Evolutionary conservation across 2,329 filamentous ascomycete genomes (phyloP), one percentile per base, ranked within the genome.

Genomic region (Plectosphaerella sp.): DNA sequence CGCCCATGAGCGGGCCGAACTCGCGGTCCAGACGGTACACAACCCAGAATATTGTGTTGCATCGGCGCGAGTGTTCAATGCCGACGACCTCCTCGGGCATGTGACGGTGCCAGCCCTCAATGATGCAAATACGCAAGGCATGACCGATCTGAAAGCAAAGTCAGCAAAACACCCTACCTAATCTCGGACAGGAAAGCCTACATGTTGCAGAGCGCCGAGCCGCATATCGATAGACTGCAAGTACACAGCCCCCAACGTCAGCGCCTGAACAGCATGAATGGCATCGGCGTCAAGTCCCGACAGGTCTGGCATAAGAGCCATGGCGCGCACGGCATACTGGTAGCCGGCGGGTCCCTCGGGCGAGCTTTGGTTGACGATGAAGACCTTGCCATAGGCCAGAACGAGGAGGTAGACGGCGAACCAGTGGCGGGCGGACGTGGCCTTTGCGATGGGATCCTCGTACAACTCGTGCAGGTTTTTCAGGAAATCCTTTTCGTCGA

Each of bases 181-280:
- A 59, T 0, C 55, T 59, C 1, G 58, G 60, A 9, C 28, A 33
- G 28, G 28, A 12, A 33, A 3, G 8, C 28, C 28, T 12, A 33
- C 28, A 12, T 33, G 28, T 11, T 72, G 67, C 24, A 68, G 71
- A 0, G 70, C 70, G 1, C 66, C 65, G 0, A 68, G 59, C 48
- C 70, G 61, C 66, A 72, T 71, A 15, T 72, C 70, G 2, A 72
- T 61, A 1, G 70, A 72, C 33, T 72, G 70, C 3, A 72, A 63
- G 50, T 72, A 72, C 0, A 72, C 57, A 0, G 69, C 69, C 0
- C 63, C 68, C 7, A 72, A 33, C 0, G 66, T 64, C 0, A 72
- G 55, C 0, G 67, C 67, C 14, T 72, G 63, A 5, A 69, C 67
- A 5, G 63, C 60, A 0, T 58, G 57, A 42, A 69, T 58, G 12